Base-by-base conservation (phyloP, 768 basidiomycete genomes). In the Mycena rebaudengoi region DNA sequence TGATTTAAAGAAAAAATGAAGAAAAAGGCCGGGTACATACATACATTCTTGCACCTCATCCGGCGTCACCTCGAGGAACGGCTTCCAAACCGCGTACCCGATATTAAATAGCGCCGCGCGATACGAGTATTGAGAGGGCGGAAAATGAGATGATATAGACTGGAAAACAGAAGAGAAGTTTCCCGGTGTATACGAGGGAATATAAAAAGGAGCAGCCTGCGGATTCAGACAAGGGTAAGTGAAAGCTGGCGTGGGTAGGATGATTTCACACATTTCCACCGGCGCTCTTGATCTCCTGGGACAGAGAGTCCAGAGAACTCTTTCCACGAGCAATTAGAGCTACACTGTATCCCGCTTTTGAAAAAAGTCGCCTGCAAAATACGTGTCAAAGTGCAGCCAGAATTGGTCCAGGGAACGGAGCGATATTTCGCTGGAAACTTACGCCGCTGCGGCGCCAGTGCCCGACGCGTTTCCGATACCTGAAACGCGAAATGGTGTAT, bases 101-200 rank as follows among this genome's bases (percentile, higher is more conserved):
- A 80, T 83, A 67, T 92, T 92, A 74, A 85, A 92, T 11, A 92
- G 68, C 0, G 89, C 89, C 2, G 82, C 88, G 14, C 86, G 86
- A 33, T 91, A 80, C 23, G 78, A 77, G 59, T 83, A 83, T 33
- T 79, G 73, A 7, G 87, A 82, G 48, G 78, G 79, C 1, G 83
- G 78, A 68, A 83, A 89, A 11, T 66, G 78, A n/a, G 73, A 54
- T 32, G 81, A 82, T 67, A 89, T 80, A 12, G 77, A 74, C 5
- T 69, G 64, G 75, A 87, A 89, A 2, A 79, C 81, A 1, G 80
- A 67, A 29, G 82, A 79, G 58, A 92, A 82, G 14, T 86, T 84
- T 4, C 76, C 72, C 21, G 85, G 79, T 0, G 84, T 76, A 60
- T 87, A 87, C 20, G 82, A 80, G 0, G 76, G 62, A 21, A 90